Base-by-base conservation (phyloP, 2,329 filamentous ascomycete species). In the Stagonosporopsis cucurbitacearum region DNA sequence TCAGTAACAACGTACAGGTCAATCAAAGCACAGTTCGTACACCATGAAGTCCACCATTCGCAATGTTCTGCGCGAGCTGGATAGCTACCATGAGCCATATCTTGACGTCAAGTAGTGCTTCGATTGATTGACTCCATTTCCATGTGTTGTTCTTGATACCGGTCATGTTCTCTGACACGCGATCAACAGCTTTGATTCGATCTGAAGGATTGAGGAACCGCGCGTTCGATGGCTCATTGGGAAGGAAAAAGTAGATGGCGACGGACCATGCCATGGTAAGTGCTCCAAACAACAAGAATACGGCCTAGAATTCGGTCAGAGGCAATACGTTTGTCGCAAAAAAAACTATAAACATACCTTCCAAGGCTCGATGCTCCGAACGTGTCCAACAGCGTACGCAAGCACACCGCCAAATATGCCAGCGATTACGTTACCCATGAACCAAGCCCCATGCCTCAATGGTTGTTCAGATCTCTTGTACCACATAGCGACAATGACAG, bases 401-500 rank as follows among this genome's bases (percentile, higher is more conserved):
- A 84, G 66, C 1, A 84, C 62, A 0, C 84, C 84, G 37, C 84
- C 84, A 0, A 85, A 78, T 0, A 84, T 82, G 41, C 85, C 84
- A 0, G 85, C 57, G n/a, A 50, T 35, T 11, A 56, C 85, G 46
- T 86, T 85, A 33, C 82, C 84, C 0, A 81, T 80, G 35, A 61
- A 65, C 60, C 60, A 63, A 4, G 56, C 50, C 12, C 59, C 60
- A 8, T 58, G 84, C 1, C 85, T 77, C 6, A 84, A 77, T 0
- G 86, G 85, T 63, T 88, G 86, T 63, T 89, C 83, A 7, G 79
- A 77, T 11, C 84, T 78, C 0, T 85, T 87, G 60, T 87, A 84
- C 81, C 84, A 89, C 85, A 87, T 88, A 11, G 80, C 80, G 0
- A 85, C 87, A 30, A 88, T 84, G 2, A 88, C 72, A 79, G 88